Base-by-base conservation (phyloP, 352 stramenopile genomes). In the Globisporangium nagaii region DNA sequence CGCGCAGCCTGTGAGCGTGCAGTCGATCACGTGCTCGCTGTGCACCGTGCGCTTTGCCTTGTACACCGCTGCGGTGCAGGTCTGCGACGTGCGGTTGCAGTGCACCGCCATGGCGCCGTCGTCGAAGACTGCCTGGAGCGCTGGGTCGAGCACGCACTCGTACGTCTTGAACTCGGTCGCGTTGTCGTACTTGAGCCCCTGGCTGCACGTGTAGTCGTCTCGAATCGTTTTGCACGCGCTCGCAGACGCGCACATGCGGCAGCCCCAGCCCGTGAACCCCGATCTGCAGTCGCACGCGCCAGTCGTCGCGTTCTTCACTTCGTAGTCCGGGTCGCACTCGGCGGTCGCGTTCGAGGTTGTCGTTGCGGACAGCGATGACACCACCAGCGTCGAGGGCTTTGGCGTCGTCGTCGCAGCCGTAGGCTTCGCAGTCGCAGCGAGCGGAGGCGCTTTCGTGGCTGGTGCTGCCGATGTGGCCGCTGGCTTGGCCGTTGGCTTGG, bases 11-110 rank as follows among this genome's bases (percentile, higher is more conserved):
- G 68, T 73, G 39, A 90, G 66, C 59, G 65, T 62, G 65, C 82
- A 93, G 58, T 93, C 77, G 53, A 93, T 78, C 40, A 87, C 70
- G 57, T 93, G 82, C 20, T 70, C 62, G 45, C 77, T 61, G 20
- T 55, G 47, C 6, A 86, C 53, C 4, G 70, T 75, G 6, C 71
- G 59, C 19, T 79, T 65, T 9, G 66, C 44, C 57, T 89, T 88
- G 61, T 77, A 93, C 15, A 93, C 73, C 4, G 79, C 77, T 12
- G 80, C 80, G 15, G 63, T 71, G 66, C 82, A 93, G 44, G 73
- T 81, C 13, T 71, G 46, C 8, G 41, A 50, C 47, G 77, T 59
- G 48, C 71, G 72, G 55, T 88, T 65, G 68, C 82, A 93, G 13
- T 53, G 55, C 8, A 93, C 65, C 24, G 76, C 75, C 53, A 93